Base-by-base conservation (phyloP, 371 early-diverging fungal genomes). In the Catenaria anguillulae region DNA sequence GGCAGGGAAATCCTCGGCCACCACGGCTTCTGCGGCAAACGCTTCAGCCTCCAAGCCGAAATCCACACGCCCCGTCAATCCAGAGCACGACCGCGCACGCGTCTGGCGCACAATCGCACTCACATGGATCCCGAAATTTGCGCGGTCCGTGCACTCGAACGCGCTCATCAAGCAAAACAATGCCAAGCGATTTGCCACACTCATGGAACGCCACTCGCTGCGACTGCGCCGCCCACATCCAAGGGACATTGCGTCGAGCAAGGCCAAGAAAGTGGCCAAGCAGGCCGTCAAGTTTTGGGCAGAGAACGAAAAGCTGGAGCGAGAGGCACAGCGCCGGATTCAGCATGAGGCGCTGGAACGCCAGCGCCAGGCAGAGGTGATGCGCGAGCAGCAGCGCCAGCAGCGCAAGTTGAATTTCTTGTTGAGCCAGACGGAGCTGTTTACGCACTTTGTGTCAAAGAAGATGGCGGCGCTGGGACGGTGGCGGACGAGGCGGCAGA, bases 371-470 rank as follows among this genome's bases (percentile, higher is more conserved):
- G 92, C 95, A 67, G 92, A 93, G 71, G 95, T 95, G 68, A 75
- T 80, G 43, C 83, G 92, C 56, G 97, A 98, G 73, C 85, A 84
- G 19, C 76, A 83, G 55, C 79, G 96, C 61, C 96, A 97, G 70
- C 87, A 86, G 6, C 83, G 90, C 64, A 98, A 98, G 72, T 84
- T 98, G 59, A 89, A 95, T 70, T 97, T 96, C 69, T 78, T 98
- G 64, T 87, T 97, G 62, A 89, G 88, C 0, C 97, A 98, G 71
- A 97, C 97, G 6, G 97, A 98, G 68, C 77, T 97, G 2, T 98
- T 92, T 77, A 88, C 92, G 65, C 94, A 95, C 74, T 98, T 97
- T 77, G 85, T 97, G 62, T 88, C 88, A 46, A 82, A 84, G 62
- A 90, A 89, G 69, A 82, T 89, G 33, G 29, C 31, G 43, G 26